Percentiles rank a stretch among this genome's conserved stretches.
These are phyloP conservation scores for Phyllostachys edulis DNA, from an alignment of 176 grass and related monocot genomes.

Conservation along the genomic window DNA sequence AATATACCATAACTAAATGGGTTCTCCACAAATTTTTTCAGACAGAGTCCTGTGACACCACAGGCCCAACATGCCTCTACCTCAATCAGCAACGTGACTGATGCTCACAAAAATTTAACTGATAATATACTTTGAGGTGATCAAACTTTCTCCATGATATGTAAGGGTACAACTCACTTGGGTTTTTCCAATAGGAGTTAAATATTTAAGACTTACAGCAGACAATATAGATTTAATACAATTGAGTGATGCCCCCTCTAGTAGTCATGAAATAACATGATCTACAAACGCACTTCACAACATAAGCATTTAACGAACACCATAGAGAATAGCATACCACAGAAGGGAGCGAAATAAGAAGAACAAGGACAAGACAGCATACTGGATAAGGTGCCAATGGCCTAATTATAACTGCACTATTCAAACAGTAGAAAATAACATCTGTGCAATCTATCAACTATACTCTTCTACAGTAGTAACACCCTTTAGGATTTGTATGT, in stretches of 20 bases:
- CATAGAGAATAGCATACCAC: neutral
- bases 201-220: neutral
- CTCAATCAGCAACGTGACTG: neutral
- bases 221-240: neutral
- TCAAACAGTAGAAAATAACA: conserved; percentile 8
- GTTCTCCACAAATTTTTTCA: neutral
- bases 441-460: neutral
- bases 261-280: conserved; percentile 7
- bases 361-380: neutral
- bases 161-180: conserved; percentile 8
- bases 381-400: neutral
- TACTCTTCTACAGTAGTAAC: neutral
- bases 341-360: neutral
- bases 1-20: conserved; percentile 21
- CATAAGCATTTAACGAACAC: neutral
- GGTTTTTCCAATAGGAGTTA: neutral
- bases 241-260: neutral
- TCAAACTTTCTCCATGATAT: conserved; percentile 20
- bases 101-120: neutral
- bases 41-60: neutral
- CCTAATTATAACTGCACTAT: neutral
- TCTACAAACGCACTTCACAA: neutral
- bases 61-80: neutral
- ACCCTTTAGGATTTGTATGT: neutral
- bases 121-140: neutral